Percentiles rank a stretch among this genome's conserved stretches.
Conservation (phyloP, 495 filamentous ascomycete genomes). For the Hyaloscypha variabilis region DNA sequence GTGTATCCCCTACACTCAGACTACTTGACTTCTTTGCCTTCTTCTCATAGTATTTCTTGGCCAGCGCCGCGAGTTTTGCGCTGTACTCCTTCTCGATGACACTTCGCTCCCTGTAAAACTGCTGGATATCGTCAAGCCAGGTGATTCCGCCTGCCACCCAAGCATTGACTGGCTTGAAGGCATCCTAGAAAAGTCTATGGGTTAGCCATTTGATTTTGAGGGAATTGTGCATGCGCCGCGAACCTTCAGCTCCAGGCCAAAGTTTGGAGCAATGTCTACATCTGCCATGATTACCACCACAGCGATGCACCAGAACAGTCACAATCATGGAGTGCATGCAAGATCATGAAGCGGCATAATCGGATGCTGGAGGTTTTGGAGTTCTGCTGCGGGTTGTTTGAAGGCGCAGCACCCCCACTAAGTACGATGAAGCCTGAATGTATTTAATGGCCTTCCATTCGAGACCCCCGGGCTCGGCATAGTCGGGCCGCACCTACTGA, state of each 20-base stretch:
- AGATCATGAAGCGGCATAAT: constrained; percentile 15
- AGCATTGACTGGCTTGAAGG: constrained; percentile 88
- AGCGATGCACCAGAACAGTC: background rate
- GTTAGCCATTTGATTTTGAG: constrained; percentile 11
- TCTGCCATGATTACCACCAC: constrained; percentile 65
- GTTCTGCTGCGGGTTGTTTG: constrained; percentile 1
- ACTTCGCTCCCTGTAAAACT: constrained; percentile 94
- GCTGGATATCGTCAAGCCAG: constrained; percentile 96
- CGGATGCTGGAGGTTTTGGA: background rate
- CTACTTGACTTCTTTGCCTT: constrained; percentile 87
- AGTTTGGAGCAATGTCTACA: constrained; percentile 72
- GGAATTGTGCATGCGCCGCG: constrained; percentile 19
- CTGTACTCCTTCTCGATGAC: constrained; percentile 96
- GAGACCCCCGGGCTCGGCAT: background rate
- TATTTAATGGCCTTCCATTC: background rate
- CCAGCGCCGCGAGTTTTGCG: constrained; percentile 78
- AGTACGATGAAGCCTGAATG: constrained; percentile 4
- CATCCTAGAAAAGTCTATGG: constrained; percentile 56
- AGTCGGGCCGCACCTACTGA: background rate
- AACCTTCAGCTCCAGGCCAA: constrained; percentile 92
- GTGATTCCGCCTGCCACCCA: constrained; percentile 89
- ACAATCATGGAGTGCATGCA: constrained; percentile 23
- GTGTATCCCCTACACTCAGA: constrained; percentile 92
- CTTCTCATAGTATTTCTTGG: constrained; percentile 96
- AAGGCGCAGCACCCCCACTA: constrained; percentile 21